Percentiles rank a stretch among this genome's conserved stretches.
Conservation (phyloP, 192 early-diverging fungal genomes). For the Allomyces macrogynus region DNA sequence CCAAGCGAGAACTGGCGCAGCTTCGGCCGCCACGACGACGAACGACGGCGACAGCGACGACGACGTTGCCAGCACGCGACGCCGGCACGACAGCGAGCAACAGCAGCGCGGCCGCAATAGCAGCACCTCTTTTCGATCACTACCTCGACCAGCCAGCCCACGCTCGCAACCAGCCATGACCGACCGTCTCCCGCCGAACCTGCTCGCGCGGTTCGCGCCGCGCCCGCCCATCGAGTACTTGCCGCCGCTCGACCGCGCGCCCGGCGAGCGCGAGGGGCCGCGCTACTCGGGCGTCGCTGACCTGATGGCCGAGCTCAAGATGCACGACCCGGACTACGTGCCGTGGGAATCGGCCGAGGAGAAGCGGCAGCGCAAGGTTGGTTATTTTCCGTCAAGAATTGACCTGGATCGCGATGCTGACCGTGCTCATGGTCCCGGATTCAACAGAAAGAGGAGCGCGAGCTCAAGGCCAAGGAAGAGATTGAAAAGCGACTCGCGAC, state of each 20-base stretch:
- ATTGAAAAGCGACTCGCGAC: constrained; percentile 24
- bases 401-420: background rate
- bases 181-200: constrained; percentile 32
- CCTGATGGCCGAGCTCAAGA: constrained; percentile 23
- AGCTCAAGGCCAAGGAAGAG: constrained; percentile 35
- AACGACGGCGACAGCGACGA: too few relatives aligned
- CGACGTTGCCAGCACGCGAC: too few relatives aligned
- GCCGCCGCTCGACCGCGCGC: constrained; percentile 43
- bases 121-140: too few relatives aligned
- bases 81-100: too few relatives aligned
- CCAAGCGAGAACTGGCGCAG: too few relatives aligned
- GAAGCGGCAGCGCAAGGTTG: constrained; percentile 44
- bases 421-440: too few relatives aligned
- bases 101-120: too few relatives aligned
- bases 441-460: constrained; percentile 27
- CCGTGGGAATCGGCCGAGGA: constrained; percentile 48
- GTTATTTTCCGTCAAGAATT: background rate
- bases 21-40: too few relatives aligned
- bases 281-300: constrained; percentile 34
- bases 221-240: constrained; percentile 49
- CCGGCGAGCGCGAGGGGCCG: constrained; percentile 27
- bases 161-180: background rate
- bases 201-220: constrained; percentile 60
- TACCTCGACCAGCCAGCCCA: background rate
- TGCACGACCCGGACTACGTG: constrained; percentile 51